These are phyloP conservation scores for Agaricus blazei DNA, from an alignment of 768 basidiomycete genomes.

Conservation along the genomic window DNA sequence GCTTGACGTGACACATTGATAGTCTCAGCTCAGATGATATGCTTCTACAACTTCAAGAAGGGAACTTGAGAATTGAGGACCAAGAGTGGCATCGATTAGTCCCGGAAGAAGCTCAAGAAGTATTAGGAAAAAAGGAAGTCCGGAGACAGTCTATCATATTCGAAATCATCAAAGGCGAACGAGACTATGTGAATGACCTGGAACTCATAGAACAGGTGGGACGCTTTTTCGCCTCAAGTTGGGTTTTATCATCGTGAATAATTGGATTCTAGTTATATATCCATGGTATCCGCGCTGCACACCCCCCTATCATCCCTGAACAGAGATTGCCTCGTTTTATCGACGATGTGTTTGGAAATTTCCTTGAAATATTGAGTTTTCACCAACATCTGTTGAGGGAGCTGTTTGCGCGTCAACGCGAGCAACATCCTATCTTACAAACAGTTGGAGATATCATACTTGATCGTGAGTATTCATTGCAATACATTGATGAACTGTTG, in stretches of 20 bases:
- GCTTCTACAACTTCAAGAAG: conserved; percentile 62
- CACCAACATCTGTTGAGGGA: conserved; percentile 66
- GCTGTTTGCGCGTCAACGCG: conserved; percentile 76
- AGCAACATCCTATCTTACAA: conserved; percentile 80
- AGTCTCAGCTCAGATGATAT: conserved; percentile 63
- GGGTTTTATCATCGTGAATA: conserved; percentile 2
- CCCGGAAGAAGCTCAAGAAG: conserved; percentile 61
- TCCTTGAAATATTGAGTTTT: conserved; percentile 58
- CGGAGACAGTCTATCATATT: conserved; percentile 84
- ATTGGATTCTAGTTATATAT: conserved; percentile 58
- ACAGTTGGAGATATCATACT: conserved; percentile 85
- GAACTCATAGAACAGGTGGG: conserved; percentile 61
- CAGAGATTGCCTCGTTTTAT: conserved; percentile 62
- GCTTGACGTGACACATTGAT: conserved; percentile 9
- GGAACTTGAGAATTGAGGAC: conserved; percentile 58
- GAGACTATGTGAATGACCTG: conserved; percentile 83
- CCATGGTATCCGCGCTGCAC: conserved; percentile 50
- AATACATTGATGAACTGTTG: conserved; percentile 19
- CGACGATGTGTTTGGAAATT: conserved; percentile 79
- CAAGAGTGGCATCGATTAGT: conserved; percentile 84
- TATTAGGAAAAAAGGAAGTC: conserved; percentile 72
- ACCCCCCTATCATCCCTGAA: conserved; percentile 61
- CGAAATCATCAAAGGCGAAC: conserved; percentile 86
- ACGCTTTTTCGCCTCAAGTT: not conserved
- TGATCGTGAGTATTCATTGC: conserved; percentile 45